Evolutionary conservation across 139 green algal species (phyloP).

Genomic region (Chlorella vulgaris): DNA sequence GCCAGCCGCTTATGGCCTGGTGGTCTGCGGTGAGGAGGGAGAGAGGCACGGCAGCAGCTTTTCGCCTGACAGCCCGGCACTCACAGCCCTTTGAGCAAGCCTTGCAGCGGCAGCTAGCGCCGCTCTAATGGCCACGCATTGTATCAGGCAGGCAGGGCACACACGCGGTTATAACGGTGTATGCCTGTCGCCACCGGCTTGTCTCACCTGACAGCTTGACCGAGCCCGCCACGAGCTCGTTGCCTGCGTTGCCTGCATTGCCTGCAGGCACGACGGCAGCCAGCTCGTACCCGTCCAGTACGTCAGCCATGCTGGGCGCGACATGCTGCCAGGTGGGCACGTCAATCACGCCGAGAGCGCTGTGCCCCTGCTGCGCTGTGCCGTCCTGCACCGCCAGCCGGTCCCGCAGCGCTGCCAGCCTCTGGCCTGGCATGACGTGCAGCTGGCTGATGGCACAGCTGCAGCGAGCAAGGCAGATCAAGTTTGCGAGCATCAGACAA

Average conservation of each 20-base stretch:
- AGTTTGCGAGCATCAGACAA: neutral
- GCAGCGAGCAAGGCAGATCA: neutral
- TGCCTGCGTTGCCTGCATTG: neutral
- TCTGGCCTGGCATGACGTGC: neutral
- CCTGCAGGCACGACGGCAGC: neutral
- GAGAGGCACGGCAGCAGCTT: neutral
- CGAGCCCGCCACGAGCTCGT: conserved; percentile 20
- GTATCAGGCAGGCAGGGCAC: neutral
- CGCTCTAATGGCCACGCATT: neutral
- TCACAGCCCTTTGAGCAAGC: too few species aligned
- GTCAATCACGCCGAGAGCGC: conserved; percentile 19
- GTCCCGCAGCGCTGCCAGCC: conserved; percentile 2
- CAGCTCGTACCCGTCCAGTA: conserved; percentile 30
- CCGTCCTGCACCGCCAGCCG: conserved; percentile 4
- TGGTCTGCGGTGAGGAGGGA: conserved; percentile 25
- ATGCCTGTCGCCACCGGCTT: too few species aligned
- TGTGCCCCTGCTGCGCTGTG: neutral
- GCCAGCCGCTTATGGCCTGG: conserved; percentile 29
- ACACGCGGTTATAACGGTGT: too few species aligned
- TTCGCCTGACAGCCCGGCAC: too few species aligned
- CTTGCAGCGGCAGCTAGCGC: too few species aligned
- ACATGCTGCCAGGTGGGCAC: neutral
- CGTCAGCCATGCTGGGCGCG: neutral
- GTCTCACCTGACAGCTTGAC: conserved; percentile 28
- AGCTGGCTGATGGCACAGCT: conserved; percentile 11